phyloP scores from a whole-genome alignment of 2,329 filamentous ascomycete genomes.

The Alternaria brassicae region DNA sequence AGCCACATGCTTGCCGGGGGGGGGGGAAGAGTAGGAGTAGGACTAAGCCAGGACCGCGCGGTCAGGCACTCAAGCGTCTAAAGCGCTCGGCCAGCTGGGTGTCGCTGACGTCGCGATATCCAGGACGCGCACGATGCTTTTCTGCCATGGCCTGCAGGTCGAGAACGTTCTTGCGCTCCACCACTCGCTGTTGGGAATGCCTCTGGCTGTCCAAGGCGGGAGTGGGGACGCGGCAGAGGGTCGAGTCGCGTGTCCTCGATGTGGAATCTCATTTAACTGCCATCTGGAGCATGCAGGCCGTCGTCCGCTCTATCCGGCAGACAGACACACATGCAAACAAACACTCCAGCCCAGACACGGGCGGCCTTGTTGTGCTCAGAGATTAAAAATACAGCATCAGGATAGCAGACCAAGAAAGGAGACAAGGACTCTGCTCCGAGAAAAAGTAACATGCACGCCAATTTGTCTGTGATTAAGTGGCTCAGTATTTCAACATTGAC shows the following conservation, averaged over 20 bases:
- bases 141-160: conserved; percentile 4
- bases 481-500: neutral
- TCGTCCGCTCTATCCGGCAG: conserved; percentile 5
- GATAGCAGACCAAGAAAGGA: neutral
- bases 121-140: conserved; percentile 5
- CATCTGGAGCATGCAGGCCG: neutral
- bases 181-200: conserved; percentile 7
- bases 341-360: conserved; percentile 6
- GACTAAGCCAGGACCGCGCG: conserved; percentile 12
- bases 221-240: conserved; percentile 2
- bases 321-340: conserved; percentile 1
- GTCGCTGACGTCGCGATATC: conserved; percentile 7
- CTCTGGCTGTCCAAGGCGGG: neutral
- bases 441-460: neutral
- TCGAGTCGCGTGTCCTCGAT: conserved; percentile 1
- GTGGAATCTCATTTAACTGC: conserved; percentile 11
- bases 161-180: conserved; percentile 12
- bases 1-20: conserved; percentile 7
- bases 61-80: conserved; percentile 3
- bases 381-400: neutral
- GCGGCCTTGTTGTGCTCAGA: neutral
- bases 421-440: neutral
- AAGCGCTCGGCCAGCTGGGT: neutral
- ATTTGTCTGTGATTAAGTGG: neutral
- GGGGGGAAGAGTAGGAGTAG: conserved; percentile 2